phyloP scores from a whole-genome alignment of 1,139 yeast species.

The Blastobotrys serpentis region DNA sequence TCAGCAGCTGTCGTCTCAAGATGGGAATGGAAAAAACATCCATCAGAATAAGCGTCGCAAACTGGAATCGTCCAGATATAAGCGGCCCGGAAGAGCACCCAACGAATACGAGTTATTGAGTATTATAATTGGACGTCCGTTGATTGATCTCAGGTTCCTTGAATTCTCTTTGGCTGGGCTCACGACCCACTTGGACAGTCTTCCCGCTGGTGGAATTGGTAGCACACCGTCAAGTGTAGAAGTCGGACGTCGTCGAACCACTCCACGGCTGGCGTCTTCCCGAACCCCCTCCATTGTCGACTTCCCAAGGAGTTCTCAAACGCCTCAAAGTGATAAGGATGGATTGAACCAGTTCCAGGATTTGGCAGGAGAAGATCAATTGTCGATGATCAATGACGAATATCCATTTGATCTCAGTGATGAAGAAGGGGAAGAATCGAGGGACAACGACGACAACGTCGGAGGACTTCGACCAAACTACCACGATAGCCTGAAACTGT shows the following conservation, averaged over 20 bases:
- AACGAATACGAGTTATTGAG: conserved; percentile 6
- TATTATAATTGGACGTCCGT: conserved; percentile 12
- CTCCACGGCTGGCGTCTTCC: conserved; percentile 13
- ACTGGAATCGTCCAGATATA: neutral
- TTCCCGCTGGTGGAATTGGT: neutral
- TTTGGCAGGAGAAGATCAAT: conserved; percentile 1
- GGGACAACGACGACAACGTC: too few relatives aligned
- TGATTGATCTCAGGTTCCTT: conserved; percentile 1
- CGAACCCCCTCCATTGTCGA: conserved; percentile 3
- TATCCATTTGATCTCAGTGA: neutral
- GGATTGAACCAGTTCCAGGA: neutral
- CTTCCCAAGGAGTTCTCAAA: conserved; percentile 12
- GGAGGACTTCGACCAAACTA: too few relatives aligned
- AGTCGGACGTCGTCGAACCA: conserved; percentile 15
- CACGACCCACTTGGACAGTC: too few relatives aligned
- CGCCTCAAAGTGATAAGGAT: neutral
- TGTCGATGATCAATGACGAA: neutral
- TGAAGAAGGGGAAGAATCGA: too few relatives aligned
- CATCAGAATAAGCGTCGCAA: conserved; percentile 6
- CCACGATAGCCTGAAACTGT: neutral
- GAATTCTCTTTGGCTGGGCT: conserved; percentile 1
- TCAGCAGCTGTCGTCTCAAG: neutral
- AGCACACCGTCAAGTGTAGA: conserved; percentile 15
- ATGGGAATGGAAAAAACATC: neutral
- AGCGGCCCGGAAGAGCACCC: neutral